Base-by-base conservation (phyloP, 768 basidiomycete species). In the Chalciporus chontae region DNA sequence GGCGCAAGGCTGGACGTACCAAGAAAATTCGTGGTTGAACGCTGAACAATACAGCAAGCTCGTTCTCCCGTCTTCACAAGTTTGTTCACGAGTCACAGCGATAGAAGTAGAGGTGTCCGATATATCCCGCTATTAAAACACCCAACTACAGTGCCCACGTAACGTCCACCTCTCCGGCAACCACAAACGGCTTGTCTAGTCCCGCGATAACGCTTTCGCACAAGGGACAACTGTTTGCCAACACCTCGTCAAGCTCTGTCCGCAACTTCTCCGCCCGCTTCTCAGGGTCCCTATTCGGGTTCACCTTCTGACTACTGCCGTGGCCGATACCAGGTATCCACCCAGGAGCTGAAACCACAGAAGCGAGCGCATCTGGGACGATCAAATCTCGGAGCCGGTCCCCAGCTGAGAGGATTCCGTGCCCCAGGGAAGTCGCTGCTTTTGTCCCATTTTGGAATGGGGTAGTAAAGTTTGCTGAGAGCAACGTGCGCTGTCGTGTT, bases 311-410 rank as follows among this genome's bases (percentile, higher is more conserved):
- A 5, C 75, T 74, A 17, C 75, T 73, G 34, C 73, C 71, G 34
- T 51, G 49, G 11, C 78, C 80, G 54, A 85, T 83, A 26, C 81
- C 80, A 18, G 87, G 84, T 56, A 90, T 84, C 87, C 87, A 90
- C 15, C 75, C 75, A 14, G 87, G 85, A 5, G 85, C 78, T 1
- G 87, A 83, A 47, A 98, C 87, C 18, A 92, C 79, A 27, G 82
- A 79, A 24, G 91, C 94, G 13, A 98, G 77, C 3, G 93, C 89
- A 61, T 98, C 96, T 11, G 96, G 96, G 8, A 97, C 72, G 60
- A 99, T 95, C 44, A 98, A 74, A 65, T 97, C 94, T 38, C 94
- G 80, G 45, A 99, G 69, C 49, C 83, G 81, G 67, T 97, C 95
- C 5, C 93, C 90, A 1, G 93, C 93, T 18, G 87, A 89, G 21